phyloP scores from a whole-genome alignment of 306 rosid species.

The Nissolia schottii region DNA sequence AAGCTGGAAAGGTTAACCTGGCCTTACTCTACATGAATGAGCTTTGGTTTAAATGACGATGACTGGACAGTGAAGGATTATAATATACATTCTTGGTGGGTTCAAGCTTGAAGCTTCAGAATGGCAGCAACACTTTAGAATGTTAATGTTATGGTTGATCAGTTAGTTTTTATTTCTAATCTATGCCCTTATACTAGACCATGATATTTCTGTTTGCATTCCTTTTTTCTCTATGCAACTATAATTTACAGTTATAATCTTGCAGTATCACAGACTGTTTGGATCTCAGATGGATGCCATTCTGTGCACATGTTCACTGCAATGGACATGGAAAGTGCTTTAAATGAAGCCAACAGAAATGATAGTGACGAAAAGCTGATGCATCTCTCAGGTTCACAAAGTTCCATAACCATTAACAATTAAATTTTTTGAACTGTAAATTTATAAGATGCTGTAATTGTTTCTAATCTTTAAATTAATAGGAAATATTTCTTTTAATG shows the following conservation, averaged over 20 bases:
- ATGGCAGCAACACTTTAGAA: neutral
- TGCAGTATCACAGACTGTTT: slow-evolving; percentile 71
- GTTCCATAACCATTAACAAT: slow-evolving; percentile 16
- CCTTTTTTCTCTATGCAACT: slow-evolving; percentile 7
- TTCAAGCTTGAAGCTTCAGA: neutral
- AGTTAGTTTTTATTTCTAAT: neutral
- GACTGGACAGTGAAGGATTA: neutral
- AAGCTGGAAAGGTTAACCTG: neutral
- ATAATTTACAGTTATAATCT: slow-evolving; percentile 12
- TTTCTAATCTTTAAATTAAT: neutral
- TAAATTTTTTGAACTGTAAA: slow-evolving; percentile 10
- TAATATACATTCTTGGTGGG: neutral
- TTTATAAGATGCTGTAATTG: neutral
- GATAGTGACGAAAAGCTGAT: slow-evolving; percentile 46
- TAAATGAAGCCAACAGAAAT: slow-evolving; percentile 38
- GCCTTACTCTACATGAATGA: neutral
- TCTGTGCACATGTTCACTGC: slow-evolving; percentile 58
- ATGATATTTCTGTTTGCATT: neutral
- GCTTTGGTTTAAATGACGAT: neutral
- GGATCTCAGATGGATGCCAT: slow-evolving; percentile 80
- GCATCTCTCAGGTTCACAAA: slow-evolving; percentile 56
- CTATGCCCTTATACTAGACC: slow-evolving; percentile 12
- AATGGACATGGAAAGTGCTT: slow-evolving; percentile 47
- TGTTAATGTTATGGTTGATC: neutral
- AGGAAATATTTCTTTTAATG: neutral